Base-by-base conservation (phyloP, 1,284 basidiomycete species). In the Xanthoconium separans region DNA sequence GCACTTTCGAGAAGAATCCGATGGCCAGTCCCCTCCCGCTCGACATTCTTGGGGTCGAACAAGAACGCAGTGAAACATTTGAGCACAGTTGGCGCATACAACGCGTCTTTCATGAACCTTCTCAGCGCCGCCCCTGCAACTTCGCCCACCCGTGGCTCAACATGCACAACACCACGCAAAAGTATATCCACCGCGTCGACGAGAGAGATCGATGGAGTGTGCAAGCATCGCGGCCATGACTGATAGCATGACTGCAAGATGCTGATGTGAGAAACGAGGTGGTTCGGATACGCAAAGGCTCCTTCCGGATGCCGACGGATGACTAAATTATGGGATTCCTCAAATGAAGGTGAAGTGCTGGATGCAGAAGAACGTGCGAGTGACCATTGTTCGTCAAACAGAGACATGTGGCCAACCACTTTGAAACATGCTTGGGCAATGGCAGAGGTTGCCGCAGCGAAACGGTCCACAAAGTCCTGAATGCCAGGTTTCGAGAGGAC, bases 351-450 rank as follows among this genome's bases (percentile, higher is more conserved):
- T 47, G 81, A 82, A 11, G 45, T 69, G 15, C 63, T 50, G 13
- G 65, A 55, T 6, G 47, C 34, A 44, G 65, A 59, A 36, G 85
- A 74, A 16, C 84, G 82, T 6, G 83, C 71, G 4, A 78, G 65
- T 6, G 83, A 79, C 80, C 89, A 92, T 53, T 91, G 83, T 16
- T 95, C 93, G 59, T 95, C 93, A 46, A 95, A 88, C 36, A 96
- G 77, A 15, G 87, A 87, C 81, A 95, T 87, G 42, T 78, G 75
- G 2, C 90, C 91, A 16, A 93, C 82, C 6, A 81, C 71, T 53
- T 85, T 84, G 63, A 83, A 83, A 65, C 87, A 93, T 7, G 81
- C 67, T 10, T 77, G 72, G 0, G 89, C 83, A 36, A 95, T 80
- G 45, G 78, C 76, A 29, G 82, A 80, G 7, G 93, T 74, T 7